Percentiles rank a stretch among this genome's conserved stretches.
Conservation (phyloP, 169 alveolate species). For the Cryptosporidium parvum region DNA sequence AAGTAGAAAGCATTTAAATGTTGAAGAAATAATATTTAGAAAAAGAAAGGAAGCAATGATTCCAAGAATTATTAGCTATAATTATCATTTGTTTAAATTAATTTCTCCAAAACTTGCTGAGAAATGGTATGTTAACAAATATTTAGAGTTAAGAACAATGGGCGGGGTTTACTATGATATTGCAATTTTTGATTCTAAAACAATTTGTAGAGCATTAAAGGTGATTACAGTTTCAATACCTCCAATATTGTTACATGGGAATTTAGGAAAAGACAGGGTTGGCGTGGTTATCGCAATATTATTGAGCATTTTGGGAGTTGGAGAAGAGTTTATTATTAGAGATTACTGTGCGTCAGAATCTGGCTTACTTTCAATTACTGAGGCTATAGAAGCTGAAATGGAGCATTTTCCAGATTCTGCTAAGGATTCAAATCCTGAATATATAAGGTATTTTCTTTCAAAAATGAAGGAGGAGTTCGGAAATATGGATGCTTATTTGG, state of each 20-base stretch:
- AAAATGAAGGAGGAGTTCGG: constrained; percentile 50
- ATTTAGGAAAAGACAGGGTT: constrained; percentile 63
- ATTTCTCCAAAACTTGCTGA: constrained; percentile 43
- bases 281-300: constrained; percentile 28
- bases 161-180: constrained; percentile 45
- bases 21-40: background rate
- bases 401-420: constrained; percentile 6
- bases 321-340: constrained; percentile 44
- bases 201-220: constrained; percentile 40
- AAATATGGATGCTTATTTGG: constrained; percentile 40
- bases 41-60: constrained; percentile 26
- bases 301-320: constrained; percentile 33
- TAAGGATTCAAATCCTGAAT: constrained; percentile 17
- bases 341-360: constrained; percentile 73
- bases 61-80: background rate
- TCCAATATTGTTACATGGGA: constrained; percentile 68
- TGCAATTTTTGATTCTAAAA: constrained; percentile 12
- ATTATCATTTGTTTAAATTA: constrained; percentile 23
- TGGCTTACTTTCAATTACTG: constrained; percentile 39
- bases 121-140: constrained; percentile 41
- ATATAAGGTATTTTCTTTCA: constrained; percentile 6
- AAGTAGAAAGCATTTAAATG: background rate
- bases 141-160: constrained; percentile 9
- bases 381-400: constrained; percentile 6
- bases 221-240: constrained; percentile 64